A percentile compares a stretch with the other conserved stretches of the same genome.
phyloP scores from a whole-genome alignment of 2,329 filamentous ascomycete species.

The Tolypocladium amazonense region DNA sequence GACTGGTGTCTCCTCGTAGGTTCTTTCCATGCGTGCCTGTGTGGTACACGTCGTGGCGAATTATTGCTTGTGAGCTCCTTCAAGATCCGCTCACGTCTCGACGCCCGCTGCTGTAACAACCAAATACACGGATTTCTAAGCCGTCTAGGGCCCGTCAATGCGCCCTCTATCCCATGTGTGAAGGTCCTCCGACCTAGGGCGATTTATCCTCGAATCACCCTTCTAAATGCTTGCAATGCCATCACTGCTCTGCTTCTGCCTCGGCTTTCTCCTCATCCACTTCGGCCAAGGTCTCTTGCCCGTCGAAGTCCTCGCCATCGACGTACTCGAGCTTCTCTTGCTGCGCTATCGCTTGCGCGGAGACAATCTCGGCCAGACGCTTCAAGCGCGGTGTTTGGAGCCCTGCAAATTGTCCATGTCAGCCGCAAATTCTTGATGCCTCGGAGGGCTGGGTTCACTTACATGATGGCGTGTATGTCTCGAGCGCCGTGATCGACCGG shows the following conservation, averaged over 20 bases:
- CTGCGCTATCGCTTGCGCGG: slow-evolving; percentile 89
- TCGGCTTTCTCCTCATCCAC: slow-evolving; percentile 33
- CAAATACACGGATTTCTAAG: neutral
- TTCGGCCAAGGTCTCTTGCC: slow-evolving; percentile 37
- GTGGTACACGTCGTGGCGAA: slow-evolving; percentile 1
- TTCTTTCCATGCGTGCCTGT: neutral
- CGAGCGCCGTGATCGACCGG: slow-evolving; percentile 85
- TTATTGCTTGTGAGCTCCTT: neutral
- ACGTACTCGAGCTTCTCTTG: slow-evolving; percentile 69
- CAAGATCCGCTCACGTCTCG: neutral
- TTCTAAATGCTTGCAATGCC: neutral
- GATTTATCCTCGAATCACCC: neutral
- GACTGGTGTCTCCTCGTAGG: neutral
- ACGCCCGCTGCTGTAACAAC: slow-evolving; percentile 1
- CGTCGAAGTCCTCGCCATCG: slow-evolving; percentile 33
- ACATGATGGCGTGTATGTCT: slow-evolving; percentile 98
- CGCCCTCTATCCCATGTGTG: neutral
- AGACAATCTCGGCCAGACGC: slow-evolving; percentile 95
- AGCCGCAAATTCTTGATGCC: slow-evolving; percentile 11
- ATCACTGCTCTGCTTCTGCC: neutral
- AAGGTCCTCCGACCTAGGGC: neutral
- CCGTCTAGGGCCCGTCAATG: neutral
- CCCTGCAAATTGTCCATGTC: slow-evolving; percentile 43
- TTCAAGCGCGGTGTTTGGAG: slow-evolving; percentile 92
- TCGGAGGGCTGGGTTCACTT: slow-evolving; percentile 25